Percentiles rank a stretch among this genome's conserved stretches.
These are phyloP conservation scores for Leucosporidium scottii DNA, from an alignment of 768 basidiomycete genomes.

Conservation along the genomic window DNA sequence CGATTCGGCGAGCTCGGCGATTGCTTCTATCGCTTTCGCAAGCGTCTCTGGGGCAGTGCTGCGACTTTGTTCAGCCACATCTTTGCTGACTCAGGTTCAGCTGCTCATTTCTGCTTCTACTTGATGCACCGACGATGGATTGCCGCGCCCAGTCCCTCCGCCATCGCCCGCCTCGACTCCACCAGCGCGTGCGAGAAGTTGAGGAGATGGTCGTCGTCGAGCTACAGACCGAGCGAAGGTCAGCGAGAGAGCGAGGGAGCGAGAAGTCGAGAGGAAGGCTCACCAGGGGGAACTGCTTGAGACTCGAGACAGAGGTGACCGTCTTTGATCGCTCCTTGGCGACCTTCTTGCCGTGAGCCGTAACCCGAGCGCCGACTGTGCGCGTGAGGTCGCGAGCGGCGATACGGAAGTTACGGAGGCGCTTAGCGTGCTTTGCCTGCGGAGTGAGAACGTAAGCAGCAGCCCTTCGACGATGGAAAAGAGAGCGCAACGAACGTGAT, in stretches of 20 bases:
- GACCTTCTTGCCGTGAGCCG: slow-evolving; percentile 26
- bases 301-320: background rate
- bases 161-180: slow-evolving; percentile 16
- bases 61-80: no score
- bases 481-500: slow-evolving; percentile 15
- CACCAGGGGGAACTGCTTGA: slow-evolving; percentile 15
- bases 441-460: background rate
- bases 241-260: background rate
- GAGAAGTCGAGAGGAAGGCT: background rate
- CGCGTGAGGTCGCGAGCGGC: slow-evolving; percentile 18
- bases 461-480: background rate
- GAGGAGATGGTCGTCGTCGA: slow-evolving; percentile 21
- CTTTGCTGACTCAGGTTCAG: no score
- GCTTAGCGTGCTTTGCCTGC: slow-evolving; percentile 26
- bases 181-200: slow-evolving; percentile 21
- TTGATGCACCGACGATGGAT: slow-evolving; percentile 21
- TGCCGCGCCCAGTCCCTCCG: slow-evolving; percentile 16
- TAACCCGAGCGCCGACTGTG: slow-evolving; percentile 13
- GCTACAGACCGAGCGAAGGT: background rate
- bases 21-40: no score
- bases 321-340: slow-evolving; percentile 28
- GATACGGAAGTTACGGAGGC: slow-evolving; percentile 21
- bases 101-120: slow-evolving; percentile 3
- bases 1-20: no score
- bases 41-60: no score